Evolutionary conservation across 1,284 basidiomycete species (phyloP), one percentile per base, ranked within the genome.

Genomic region (Porodaedalea pini): DNA sequence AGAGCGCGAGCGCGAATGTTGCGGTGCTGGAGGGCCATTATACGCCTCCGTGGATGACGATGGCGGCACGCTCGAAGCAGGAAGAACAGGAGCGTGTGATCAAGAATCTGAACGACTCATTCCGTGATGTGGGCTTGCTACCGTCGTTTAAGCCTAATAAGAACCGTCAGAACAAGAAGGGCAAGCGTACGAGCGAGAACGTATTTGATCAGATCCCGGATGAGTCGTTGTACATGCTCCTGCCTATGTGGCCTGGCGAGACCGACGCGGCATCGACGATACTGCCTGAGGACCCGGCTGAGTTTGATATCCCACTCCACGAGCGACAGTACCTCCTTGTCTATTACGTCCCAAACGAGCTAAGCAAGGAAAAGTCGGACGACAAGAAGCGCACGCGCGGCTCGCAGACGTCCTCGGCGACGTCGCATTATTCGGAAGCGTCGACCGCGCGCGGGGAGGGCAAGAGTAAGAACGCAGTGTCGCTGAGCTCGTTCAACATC

Each of bases 161-260:
- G 43, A 63, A 54, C 13, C 61, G 66, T 2, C 61, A 63, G 34
- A 56, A 50, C 29, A 60, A 60, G 21, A 51, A 51, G 29, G 55
- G 48, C 7, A 58, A 50, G 37, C 50, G 43, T n/a, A 31, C n/a
- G 32, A 62, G 45, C 43, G 62, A 57, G 19, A 76, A 83, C 51
- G 77, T 88, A 59, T 83, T 90, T 60, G 78, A 79, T 48, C 74
- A 80, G 41, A 76, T 90, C 25, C 85, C 86, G 0, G 70, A 79
- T 2, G 85, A 90, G 19, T 79, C 80, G 25, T 71, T 90, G 44
- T 89, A 86, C 68, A 90, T 91, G 89, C 75, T 91, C 19, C 73
- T 91, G n/a, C 88, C 88, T 3, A 75, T 91, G 36, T 91, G 88
- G 88, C 82, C 86, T 8, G 80, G 82, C n/a, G 84, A 86, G 63